Base-by-base conservation (phyloP, 768 basidiomycete genomes). In the Arthromyces matolae region DNA sequence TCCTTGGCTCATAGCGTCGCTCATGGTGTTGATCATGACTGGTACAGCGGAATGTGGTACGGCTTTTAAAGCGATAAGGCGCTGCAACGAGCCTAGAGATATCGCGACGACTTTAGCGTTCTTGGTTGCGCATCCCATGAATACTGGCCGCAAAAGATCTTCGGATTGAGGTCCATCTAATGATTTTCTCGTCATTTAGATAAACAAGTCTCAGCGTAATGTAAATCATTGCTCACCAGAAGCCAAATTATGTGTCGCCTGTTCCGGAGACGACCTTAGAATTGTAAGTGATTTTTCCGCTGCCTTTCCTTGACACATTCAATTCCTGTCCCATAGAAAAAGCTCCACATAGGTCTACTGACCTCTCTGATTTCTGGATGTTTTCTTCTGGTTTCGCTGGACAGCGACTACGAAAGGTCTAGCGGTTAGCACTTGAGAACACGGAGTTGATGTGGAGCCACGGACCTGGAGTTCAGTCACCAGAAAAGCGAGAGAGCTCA, bases 351-450 rank as follows among this genome's bases (percentile, higher is more conserved):
- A 10, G 24, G 10, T 33, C 67, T 65, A 61, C 63, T 62, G 52
- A 93, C 93, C 80, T 95, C 93, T 61, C 89, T 86, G 56, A 96
- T 90, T 63, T 96, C 93, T 18, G 92, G 90, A 65, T 94, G 85
- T 57, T 89, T 90, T 50, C 93, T 73, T 58, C 84, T 79, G 20
- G 90, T 91, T 71, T 95, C 94, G 58, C 86, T 89, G 8, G 91
- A 82, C 55, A 97, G 68, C 31, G 93, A 87, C 87, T 93, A 34
- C 19, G 18, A 23, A 13, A 32, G 27, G 18, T 18, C 22, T 23
- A 6, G n/a, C 22, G 23, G 27, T 12, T 29, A 25, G 12, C 28
- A 47, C 36, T 12, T 50, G 16, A 50, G 36, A 43, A 12, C 19
- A 14, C 13, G 31, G 16, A 31, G 10, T 39, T 37, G 38, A 19